Evolutionary conservation across 257 asterid genomes (phyloP).

Genomic region (Solanum sejunctum): DNA sequence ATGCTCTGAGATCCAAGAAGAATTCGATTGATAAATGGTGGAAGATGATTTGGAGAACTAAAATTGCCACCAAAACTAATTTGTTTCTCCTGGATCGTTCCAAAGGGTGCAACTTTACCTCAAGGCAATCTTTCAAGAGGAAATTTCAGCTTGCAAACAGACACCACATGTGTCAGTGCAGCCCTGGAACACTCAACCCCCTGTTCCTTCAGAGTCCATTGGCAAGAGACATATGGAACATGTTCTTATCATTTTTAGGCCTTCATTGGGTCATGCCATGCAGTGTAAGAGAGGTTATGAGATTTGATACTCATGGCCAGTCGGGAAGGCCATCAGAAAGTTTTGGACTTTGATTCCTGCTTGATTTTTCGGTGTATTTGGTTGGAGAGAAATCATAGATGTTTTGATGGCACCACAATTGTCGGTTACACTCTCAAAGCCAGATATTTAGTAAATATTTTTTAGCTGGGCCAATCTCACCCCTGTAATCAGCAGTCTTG

Average conservation of each 20-base stretch:
- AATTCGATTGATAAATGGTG: neutral
- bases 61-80: neutral
- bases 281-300: neutral
- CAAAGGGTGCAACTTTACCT: neutral
- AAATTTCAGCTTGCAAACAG: neutral
- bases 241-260: neutral
- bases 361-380: neutral
- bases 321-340: neutral
- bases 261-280: neutral
- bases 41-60: neutral
- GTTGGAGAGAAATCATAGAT: neutral
- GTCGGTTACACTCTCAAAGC: neutral
- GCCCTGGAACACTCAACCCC: neutral
- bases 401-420: neutral
- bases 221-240: neutral
- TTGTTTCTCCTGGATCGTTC: neutral
- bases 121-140: neutral
- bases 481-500: neutral
- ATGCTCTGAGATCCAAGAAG: neutral
- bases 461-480: neutral
- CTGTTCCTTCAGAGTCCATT: neutral
- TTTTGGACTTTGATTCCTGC: neutral
- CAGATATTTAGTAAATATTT: neutral
- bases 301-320: neutral
- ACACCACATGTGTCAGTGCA: neutral